A percentile compares a stretch with the other conserved stretches of the same genome.
These are phyloP conservation scores for Anthracocystis setariae DNA, from an alignment of 1,284 basidiomycete genomes.

Conservation along the genomic window DNA sequence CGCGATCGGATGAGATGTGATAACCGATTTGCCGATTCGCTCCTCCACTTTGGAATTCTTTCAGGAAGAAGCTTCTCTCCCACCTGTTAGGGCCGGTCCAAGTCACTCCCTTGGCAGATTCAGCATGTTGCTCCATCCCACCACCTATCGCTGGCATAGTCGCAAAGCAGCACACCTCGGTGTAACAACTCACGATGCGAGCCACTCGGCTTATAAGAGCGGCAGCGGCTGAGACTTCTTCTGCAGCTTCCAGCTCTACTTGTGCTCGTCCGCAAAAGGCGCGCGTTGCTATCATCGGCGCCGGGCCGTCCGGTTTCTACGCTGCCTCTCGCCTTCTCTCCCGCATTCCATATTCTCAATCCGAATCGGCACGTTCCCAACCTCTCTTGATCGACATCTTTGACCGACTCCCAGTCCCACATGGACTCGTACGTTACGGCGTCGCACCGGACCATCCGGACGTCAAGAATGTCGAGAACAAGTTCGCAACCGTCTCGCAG, in stretches of 20 bases:
- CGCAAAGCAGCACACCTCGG: no score
- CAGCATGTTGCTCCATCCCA: no score
- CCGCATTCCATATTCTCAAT: slow-evolving; percentile 23
- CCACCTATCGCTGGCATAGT: no score
- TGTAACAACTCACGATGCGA: slow-evolving; percentile 10
- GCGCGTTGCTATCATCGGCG: slow-evolving; percentile 81
- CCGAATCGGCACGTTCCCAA: slow-evolving; percentile 17
- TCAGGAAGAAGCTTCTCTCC: slow-evolving; percentile 11
- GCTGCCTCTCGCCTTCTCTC: slow-evolving; percentile 72
- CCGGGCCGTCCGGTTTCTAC: slow-evolving; percentile 95
- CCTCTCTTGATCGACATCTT: slow-evolving; percentile 79
- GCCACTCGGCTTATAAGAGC: slow-evolving; percentile 8
- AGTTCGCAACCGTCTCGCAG: slow-evolving; percentile 77
- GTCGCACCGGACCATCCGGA: slow-evolving; percentile 99
- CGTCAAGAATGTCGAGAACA: slow-evolving; percentile 98
- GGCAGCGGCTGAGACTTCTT: slow-evolving; percentile 12
- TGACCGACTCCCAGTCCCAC: slow-evolving; percentile 91
- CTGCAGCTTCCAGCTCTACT: slow-evolving; percentile 5
- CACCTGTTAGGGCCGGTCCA: not conserved
- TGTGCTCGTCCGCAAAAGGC: slow-evolving; percentile 12
- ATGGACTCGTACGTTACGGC: slow-evolving; percentile 93
- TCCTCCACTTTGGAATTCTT: slow-evolving; percentile 11
- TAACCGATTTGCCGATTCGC: not conserved
- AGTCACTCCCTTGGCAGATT: slow-evolving; percentile 1
- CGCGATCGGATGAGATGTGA: not conserved